phyloP scores from a whole-genome alignment of 139 green algal genomes.

The Coelastrella sp. region DNA sequence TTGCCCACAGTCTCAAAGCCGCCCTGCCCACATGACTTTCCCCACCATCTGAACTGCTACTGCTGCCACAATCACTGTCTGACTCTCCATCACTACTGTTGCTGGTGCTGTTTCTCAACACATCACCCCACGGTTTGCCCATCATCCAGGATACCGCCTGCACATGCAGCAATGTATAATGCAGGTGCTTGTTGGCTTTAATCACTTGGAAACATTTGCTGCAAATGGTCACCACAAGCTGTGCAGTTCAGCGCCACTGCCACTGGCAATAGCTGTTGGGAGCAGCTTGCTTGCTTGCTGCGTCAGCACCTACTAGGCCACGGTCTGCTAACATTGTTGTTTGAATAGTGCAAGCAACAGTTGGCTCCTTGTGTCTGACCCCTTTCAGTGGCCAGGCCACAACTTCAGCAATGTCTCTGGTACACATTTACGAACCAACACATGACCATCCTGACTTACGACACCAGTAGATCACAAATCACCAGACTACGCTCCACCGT shows the following conservation, averaged over 20 bases:
- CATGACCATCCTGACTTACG: no score
- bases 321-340: no score
- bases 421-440: no score
- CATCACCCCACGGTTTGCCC: slow-evolving; percentile 3
- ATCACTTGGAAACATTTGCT: no score
- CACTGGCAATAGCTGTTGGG: not conserved
- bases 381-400: not conserved
- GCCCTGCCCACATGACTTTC: not conserved
- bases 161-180: not conserved
- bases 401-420: no score
- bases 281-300: not conserved
- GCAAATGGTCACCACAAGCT: no score
- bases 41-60: not conserved
- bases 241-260: not conserved
- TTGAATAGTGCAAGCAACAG: no score
- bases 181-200: not conserved
- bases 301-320: not conserved
- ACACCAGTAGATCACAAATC: not conserved
- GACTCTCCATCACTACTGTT: not conserved
- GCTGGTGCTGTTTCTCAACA: not conserved
- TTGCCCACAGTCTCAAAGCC: not conserved
- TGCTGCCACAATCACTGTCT: not conserved
- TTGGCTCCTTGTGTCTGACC: not conserved
- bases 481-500: no score
- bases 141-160: slow-evolving; percentile 34